Base-by-base conservation (phyloP, 768 basidiomycete genomes). In the Tylopilus sp. region DNA sequence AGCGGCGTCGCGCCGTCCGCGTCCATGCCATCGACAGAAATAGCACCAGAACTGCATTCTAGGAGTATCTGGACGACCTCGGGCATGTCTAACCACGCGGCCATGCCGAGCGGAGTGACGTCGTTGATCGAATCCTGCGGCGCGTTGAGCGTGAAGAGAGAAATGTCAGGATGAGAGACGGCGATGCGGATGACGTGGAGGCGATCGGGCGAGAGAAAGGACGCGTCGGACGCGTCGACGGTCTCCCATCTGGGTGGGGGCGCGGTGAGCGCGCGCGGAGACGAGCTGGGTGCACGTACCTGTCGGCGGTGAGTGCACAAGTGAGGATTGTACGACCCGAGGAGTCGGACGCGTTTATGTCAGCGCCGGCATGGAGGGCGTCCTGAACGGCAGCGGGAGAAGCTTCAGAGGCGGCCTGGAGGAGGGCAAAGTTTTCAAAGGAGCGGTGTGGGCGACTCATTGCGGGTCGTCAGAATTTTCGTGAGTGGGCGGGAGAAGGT, bases 11-110 rank as follows among this genome's bases (percentile, higher is more conserved):
- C 88, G 7, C 86, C 86, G 60, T 85, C 81, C 21, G 78, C 70
- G 61, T 91, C 88, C 73, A 82, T 79, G 28, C 82, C 86, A 57
- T 91, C 84, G 4, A 89, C 86, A 7, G 83, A 78, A 21, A 91
- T 80, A 21, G 78, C 64, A 39, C 81, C 83, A 3, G 72, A 67
- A 57, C 83, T 84, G 25, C 73, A 77, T 41, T 86, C 80, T 22
- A 91, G 75, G n/a, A 91, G 70, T 38, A 82, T 59, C 49, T 73
- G 73, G n/a, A 91, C 85, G 22, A 73, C 76, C 15, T 78, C 69
- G 11, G 79, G 78, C 66, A 79, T 71, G 58, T 88, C 83, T 18
- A 90, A 75, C 86, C 87, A 91, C 1, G 88, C 82, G 7, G 88
- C 86, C 75, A 88, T 81, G 4, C 86, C 83, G 15, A 91, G 77